These are phyloP conservation scores for Coemansia sp. DNA, from an alignment of 192 early-diverging fungal genomes.

Conservation along the genomic window DNA sequence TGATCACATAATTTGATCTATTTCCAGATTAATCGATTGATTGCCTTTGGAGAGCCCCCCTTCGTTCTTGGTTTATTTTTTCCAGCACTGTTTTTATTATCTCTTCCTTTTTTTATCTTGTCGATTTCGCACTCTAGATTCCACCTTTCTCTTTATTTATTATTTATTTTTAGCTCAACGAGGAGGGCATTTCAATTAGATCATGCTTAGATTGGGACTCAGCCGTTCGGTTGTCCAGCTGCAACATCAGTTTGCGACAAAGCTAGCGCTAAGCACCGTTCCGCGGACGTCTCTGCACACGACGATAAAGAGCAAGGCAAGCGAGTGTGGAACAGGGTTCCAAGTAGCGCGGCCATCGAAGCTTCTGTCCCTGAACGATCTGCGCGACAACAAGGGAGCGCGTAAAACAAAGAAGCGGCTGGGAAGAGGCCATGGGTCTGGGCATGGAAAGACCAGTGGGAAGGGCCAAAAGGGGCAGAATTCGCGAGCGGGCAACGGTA, in stretches of 20 bases:
- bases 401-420: conserved; percentile 58
- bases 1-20: too few relatives aligned
- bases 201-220: conserved; percentile 16
- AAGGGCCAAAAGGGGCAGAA: conserved; percentile 91
- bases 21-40: too few relatives aligned
- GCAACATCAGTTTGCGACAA: conserved; percentile 22
- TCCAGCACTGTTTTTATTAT: not conserved
- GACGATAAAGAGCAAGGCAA: not conserved
- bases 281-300: conserved; percentile 19
- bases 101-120: too few relatives aligned
- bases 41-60: too few relatives aligned
- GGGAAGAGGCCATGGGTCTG: conserved; percentile 82
- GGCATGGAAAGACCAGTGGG: conserved; percentile 86
- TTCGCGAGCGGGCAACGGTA: conserved; percentile 69
- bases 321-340: conserved; percentile 1
- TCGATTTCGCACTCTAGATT: too few relatives aligned
- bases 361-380: conserved; percentile 28
- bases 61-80: conserved; percentile 1
- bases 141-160: too few relatives aligned
- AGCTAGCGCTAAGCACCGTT: conserved; percentile 9
- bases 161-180: conserved; percentile 5
- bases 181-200: not conserved
- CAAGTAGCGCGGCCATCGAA: conserved; percentile 17
- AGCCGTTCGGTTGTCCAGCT: conserved; percentile 18
- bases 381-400: conserved; percentile 45